Percentiles rank a stretch among this genome's conserved stretches.
phyloP scores from a whole-genome alignment of 768 basidiomycete species.

The Suillus discolor region DNA sequence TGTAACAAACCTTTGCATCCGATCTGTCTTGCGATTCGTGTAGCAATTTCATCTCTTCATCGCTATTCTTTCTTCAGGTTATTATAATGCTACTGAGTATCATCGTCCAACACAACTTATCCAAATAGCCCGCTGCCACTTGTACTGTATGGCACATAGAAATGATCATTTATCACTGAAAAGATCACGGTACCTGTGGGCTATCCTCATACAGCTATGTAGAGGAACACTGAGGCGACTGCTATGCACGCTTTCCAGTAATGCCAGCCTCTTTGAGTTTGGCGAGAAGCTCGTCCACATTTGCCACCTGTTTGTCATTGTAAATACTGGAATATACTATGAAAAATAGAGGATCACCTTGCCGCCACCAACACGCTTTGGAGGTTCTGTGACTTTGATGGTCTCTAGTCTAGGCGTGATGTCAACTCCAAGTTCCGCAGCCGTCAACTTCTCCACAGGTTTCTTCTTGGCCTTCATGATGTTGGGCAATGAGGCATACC shows the following conservation, averaged over 20 bases:
- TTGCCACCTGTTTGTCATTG: constrained; percentile 54
- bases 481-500: constrained; percentile 95
- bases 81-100: constrained; percentile 1
- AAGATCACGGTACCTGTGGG: not conserved
- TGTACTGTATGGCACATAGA: constrained; percentile 5
- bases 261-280: constrained; percentile 89
- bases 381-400: constrained; percentile 87
- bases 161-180: not conserved
- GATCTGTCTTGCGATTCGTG: constrained; percentile 19
- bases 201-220: not conserved
- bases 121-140: not conserved
- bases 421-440: constrained; percentile 83
- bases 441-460: constrained; percentile 79
- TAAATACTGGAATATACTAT: constrained; percentile 12
- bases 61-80: constrained; percentile 11
- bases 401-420: constrained; percentile 82
- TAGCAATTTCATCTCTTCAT: constrained; percentile 10
- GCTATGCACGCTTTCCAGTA: constrained; percentile 30
- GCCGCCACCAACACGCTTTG: constrained; percentile 85
- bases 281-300: constrained; percentile 85
- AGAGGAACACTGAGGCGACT: too few relatives aligned
- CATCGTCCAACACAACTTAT: constrained; percentile 2
- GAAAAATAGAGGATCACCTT: constrained; percentile 52
- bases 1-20: not conserved
- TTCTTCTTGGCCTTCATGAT: constrained; percentile 99